These are phyloP conservation scores for Apiospora hydei DNA, from an alignment of 2,329 filamentous ascomycete genomes.

Conservation along the genomic window DNA sequence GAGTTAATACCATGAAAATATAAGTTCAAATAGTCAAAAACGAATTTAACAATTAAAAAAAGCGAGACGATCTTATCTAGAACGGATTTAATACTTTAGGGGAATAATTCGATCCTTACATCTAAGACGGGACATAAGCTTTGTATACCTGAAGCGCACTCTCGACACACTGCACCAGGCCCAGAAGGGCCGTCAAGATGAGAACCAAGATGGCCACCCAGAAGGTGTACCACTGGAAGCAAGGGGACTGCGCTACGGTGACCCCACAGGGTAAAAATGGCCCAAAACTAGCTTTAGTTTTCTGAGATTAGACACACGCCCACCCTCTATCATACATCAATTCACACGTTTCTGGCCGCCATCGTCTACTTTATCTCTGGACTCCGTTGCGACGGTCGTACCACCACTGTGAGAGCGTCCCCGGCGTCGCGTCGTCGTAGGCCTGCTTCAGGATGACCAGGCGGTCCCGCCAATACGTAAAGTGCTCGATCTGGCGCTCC, in stretches of 20 bases:
- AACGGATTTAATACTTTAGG: neutral
- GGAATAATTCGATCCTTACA: neutral
- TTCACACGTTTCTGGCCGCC: too few species aligned
- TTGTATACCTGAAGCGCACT: slow-evolving; percentile 12
- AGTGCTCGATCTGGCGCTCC: slow-evolving; percentile 2
- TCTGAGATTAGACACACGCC: too few species aligned
- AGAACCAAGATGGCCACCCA: neutral
- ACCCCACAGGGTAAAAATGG: too few species aligned
- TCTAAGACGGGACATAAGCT: neutral
- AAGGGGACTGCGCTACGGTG: too few species aligned
- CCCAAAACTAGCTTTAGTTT: too few species aligned
- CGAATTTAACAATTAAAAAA: too few species aligned
- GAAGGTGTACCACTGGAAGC: slow-evolving; percentile 15
- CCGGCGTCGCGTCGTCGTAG: neutral
- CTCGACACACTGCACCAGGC: neutral
- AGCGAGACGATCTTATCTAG: neutral
- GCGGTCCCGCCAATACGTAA: neutral
- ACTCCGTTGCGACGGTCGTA: neutral
- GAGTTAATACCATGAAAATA: too few species aligned
- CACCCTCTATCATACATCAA: too few species aligned
- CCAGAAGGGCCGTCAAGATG: neutral
- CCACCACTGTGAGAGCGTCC: slow-evolving; percentile 3
- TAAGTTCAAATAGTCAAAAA: too few species aligned
- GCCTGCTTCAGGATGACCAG: slow-evolving; percentile 10
- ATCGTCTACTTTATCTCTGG: too few species aligned